Base-by-base conservation (phyloP, 2,329 filamentous ascomycete genomes). In the Talaromyces verruculosus region DNA sequence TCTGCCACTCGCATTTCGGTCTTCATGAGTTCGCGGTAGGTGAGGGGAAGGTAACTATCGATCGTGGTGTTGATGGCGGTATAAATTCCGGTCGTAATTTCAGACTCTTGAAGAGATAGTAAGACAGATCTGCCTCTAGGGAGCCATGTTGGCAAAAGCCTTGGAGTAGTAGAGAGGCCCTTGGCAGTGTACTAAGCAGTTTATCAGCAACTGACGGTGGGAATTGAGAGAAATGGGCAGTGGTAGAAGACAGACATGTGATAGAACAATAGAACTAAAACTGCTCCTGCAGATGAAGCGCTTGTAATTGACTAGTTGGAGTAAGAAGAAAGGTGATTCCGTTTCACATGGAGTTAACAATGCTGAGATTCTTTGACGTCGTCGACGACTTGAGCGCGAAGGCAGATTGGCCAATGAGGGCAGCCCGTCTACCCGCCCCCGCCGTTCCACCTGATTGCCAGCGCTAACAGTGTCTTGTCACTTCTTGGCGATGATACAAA, bases 1-100 rank as follows among this genome's bases (percentile, higher is more conserved):
- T 67, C 63, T 49, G 63, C 58, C 17, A 65, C 43, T 63, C 35
- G 60, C 63, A 55, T 63, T 53, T 65, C 58, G 57, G 41, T 37
- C 39, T 61, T 58, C 41, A 60, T 60, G 37, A 39, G 19, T 28
- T 28, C 30, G 33, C n/a, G n/a, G 22, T 22, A 57, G 11, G 19
- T 37, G n/a, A 22, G n/a, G 53, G 10, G 5, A 19, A 28, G 28
- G 17, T 35, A 25, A 25, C 25, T 25, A 55, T 35, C 33, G 30
- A 37, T 37, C 30, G 53, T 37, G 5, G 53, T 39, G 6, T 37
- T 37, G 19, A 57, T 55, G 8, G 4, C n/a, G 17, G n/a, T 57
- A 17, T 22, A 22, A 4, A 13, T 2, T 15, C 19, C n/a, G 19
- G 13, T 22, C 19, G n/a, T 57, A n/a, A 10, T 15, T 39, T 17